phyloP scores from a whole-genome alignment of 768 basidiomycete genomes.

The Tephrocybe sp. region DNA sequence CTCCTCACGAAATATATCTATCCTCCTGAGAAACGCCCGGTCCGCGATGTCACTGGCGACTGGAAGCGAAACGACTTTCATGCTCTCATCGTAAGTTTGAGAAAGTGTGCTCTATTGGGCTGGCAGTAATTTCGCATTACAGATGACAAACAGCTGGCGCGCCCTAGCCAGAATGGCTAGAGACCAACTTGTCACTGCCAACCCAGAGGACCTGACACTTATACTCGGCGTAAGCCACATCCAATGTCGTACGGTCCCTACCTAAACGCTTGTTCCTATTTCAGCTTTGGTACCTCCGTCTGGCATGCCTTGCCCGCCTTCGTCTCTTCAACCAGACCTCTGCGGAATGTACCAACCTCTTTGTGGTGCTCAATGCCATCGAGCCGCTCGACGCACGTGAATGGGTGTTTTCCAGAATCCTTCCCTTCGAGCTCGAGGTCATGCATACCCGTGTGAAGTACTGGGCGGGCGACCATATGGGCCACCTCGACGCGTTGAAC shows the following conservation, averaged over 20 bases:
- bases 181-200: conserved; percentile 68
- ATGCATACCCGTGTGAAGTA: conserved; percentile 75
- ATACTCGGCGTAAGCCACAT: conserved; percentile 64
- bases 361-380: conserved; percentile 63
- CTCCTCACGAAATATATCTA: conserved; percentile 83
- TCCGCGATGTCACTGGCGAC: conserved; percentile 72
- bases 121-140: conserved; percentile 19
- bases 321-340: conserved; percentile 87
- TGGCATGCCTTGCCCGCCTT: conserved; percentile 75
- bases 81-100: conserved; percentile 70
- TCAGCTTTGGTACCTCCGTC: conserved; percentile 83
- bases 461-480: conserved; percentile 81
- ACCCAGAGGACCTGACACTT: conserved; percentile 64
- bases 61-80: conserved; percentile 75
- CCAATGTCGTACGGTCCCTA: neutral
- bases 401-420: conserved; percentile 59
- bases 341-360: conserved; percentile 81
- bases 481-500: conserved; percentile 73
- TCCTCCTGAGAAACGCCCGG: conserved; percentile 72
- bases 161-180: conserved; percentile 82
- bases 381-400: conserved; percentile 50
- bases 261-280: neutral
- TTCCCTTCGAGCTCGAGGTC: conserved; percentile 65
- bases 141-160: conserved; percentile 92
- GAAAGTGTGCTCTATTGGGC: conserved; percentile 15